Evolutionary conservation across 2,329 filamentous ascomycete species (phyloP).

Genomic region (Fusarium secorum): DNA sequence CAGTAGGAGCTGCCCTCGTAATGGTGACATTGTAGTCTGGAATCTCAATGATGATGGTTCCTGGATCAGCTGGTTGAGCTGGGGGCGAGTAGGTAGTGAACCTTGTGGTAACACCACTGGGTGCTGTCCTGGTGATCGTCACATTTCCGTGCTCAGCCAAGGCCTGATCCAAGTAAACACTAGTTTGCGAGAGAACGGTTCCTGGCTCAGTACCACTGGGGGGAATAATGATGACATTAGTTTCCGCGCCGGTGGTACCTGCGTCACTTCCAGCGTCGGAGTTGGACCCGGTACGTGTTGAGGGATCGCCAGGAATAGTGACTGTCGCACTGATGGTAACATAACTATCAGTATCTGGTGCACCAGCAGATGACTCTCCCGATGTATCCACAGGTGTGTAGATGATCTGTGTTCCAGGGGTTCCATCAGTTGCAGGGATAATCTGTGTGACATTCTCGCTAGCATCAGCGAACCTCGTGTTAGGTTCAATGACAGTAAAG

Average conservation of each 20-base stretch:
- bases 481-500: constrained; percentile 24
- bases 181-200: constrained; percentile 26
- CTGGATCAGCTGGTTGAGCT: constrained; percentile 15
- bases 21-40: constrained; percentile 29
- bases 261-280: background rate
- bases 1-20: constrained; percentile 14
- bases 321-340: constrained; percentile 22
- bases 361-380: background rate
- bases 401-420: constrained; percentile 21
- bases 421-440: constrained; percentile 14
- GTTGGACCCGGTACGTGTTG: constrained; percentile 3
- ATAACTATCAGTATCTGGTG: constrained; percentile 1
- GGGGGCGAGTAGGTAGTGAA: constrained; percentile 25
- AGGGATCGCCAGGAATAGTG: constrained; percentile 29
- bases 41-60: constrained; percentile 24
- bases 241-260: constrained; percentile 21
- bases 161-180: constrained; percentile 27
- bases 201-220: constrained; percentile 32
- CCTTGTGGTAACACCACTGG: constrained; percentile 15
- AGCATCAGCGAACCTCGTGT: constrained; percentile 21
- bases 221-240: constrained; percentile 30
- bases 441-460: constrained; percentile 28
- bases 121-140: constrained; percentile 19
- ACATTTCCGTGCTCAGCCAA: constrained; percentile 26
- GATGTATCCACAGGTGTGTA: constrained; percentile 19